Base-by-base conservation (phyloP, 1,284 basidiomycete species). In the Ganoderma lucidum region DNA sequence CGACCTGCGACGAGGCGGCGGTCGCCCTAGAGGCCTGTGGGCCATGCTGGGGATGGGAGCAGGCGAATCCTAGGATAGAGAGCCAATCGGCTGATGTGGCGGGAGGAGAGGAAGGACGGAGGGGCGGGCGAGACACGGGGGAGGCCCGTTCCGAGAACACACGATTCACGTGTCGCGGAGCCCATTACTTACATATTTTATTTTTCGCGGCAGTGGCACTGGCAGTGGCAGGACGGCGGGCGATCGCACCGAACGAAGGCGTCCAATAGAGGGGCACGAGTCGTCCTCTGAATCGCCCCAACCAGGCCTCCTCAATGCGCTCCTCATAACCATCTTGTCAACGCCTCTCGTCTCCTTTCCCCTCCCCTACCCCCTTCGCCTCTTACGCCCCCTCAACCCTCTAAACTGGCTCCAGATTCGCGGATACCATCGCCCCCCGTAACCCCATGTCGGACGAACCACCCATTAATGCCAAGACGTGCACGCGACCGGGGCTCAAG, bases 401-500 rank as follows among this genome's bases (percentile, higher is more conserved):
- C 42, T 61, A 44, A 23, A 28, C 48, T 45, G 48, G 59, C 56
- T 37, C 30, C 58, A 14, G 65, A 41, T 6, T 41, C 58, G 0
- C 39, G 39, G n/a, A 41, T 39, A 17, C 61, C 63, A n/a, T 10
- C 15, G 63, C 59, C 42, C 5, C 55, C 51, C 30, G 63, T 39
- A 32, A 0, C 68, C 28, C 55, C 60, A 65, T 65, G 64, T 37
- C 63, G 19, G 66, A 63, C 44, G 65, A 64, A 15, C 53, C 44
- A 39, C 48, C 48, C 48, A 51, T 28, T 14, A 23, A 23, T 23
- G 15, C 12, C 30, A 17, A 48, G 61, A 66, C 67, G 63, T 60
- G 68, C 70, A 68, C 68, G 45, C 70, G 72, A 70, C 64, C 64
- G 5, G 53, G 44, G 4, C 55, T 84, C 82, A 86, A 84, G 76